A percentile compares a stretch with the other conserved stretches of the same genome.
Evolutionary conservation across 805 yeast genomes (phyloP).

Genomic region (Ogataea methylovora): DNA sequence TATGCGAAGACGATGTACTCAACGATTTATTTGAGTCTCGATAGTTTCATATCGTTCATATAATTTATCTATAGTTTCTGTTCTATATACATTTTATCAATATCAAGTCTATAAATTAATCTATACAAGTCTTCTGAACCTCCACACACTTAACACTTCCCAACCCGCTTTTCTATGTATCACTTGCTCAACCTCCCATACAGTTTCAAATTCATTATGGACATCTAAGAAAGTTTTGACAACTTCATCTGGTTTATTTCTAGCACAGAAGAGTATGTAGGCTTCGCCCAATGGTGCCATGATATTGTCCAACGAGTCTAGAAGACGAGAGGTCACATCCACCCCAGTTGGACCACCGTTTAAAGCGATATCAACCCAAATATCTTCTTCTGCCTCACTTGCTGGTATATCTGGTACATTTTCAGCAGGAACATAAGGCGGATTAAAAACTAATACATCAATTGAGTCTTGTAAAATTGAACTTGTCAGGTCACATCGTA

Average conservation of each 20-base stretch:
- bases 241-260: constrained; percentile 72
- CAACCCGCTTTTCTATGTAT: constrained; percentile 84
- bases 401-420: constrained; percentile 55
- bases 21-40: constrained; percentile 40
- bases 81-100: background rate
- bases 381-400: constrained; percentile 34
- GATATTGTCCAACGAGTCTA: constrained; percentile 44
- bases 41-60: background rate
- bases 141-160: constrained; percentile 80
- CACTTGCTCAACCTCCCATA: constrained; percentile 49
- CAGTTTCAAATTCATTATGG: constrained; percentile 12
- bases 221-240: constrained; percentile 33
- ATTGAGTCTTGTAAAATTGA: constrained; percentile 38
- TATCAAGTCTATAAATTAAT: background rate
- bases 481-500: constrained; percentile 53
- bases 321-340: constrained; percentile 66
- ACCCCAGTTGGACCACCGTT: constrained; percentile 89
- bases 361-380: constrained; percentile 86
- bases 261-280: constrained; percentile 83
- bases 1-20: constrained; percentile 50
- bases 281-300: constrained; percentile 66
- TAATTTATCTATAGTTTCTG: too few species aligned
- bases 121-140: constrained; percentile 33
- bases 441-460: constrained; percentile 82
- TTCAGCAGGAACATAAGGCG: constrained; percentile 94